Percentiles rank a stretch among this genome's conserved stretches.
Evolutionary conservation across 352 stramenopile species (phyloP).

Genomic region (Blastocystis sp.): DNA sequence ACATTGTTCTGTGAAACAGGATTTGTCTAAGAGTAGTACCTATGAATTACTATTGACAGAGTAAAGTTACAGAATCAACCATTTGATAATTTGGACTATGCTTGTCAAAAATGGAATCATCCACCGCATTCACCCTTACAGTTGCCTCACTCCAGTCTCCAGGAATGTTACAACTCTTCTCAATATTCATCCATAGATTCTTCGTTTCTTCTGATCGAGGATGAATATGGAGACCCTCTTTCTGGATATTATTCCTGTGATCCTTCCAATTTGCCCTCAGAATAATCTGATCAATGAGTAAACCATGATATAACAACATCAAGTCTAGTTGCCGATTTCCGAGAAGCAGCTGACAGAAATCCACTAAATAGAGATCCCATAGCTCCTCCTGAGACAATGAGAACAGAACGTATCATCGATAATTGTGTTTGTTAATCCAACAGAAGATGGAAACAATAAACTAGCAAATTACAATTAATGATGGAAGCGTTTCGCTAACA

Average conservation of each 20-base stretch:
- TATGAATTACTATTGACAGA: neutral
- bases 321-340: neutral
- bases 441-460: neutral
- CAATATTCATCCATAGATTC: constrained; percentile 41
- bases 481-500: constrained; percentile 10
- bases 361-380: constrained; percentile 52
- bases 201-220: constrained; percentile 26
- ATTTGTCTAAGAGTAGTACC: constrained; percentile 50
- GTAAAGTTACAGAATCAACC: constrained; percentile 2
- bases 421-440: neutral
- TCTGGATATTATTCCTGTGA: constrained; percentile 27
- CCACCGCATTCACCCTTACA: neutral
- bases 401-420: neutral
- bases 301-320: neutral
- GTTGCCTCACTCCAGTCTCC: neutral
- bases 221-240: constrained; percentile 17
- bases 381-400: constrained; percentile 37
- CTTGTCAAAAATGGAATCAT: constrained; percentile 50
- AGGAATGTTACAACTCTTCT: neutral
- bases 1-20: constrained; percentile 25
- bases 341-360: constrained; percentile 34
- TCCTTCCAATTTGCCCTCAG: constrained; percentile 38
- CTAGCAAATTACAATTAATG: constrained; percentile 40
- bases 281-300: neutral
- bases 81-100: neutral